Conservation (phyloP, 2,329 filamentous ascomycete genomes). For the Cladobotryum protrusum region DNA sequence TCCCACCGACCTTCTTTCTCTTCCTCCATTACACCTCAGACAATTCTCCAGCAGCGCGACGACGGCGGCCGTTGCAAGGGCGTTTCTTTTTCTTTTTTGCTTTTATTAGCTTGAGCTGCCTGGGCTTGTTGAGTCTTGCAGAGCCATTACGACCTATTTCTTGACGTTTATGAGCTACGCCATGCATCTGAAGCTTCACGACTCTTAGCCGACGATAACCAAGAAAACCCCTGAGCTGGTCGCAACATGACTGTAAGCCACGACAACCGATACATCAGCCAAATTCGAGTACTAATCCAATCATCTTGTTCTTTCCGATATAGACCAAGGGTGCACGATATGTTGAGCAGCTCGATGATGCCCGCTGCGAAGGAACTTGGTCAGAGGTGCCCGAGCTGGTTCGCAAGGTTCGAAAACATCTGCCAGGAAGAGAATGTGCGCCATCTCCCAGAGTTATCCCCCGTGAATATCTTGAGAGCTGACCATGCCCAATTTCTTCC, state of each 20-base stretch:
- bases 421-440: slow-evolving; percentile 77
- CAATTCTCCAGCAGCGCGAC: too few relatives aligned
- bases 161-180: slow-evolving; percentile 2
- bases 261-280: neutral
- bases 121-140: too few relatives aligned
- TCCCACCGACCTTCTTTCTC: too few relatives aligned
- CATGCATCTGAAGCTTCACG: slow-evolving; percentile 18
- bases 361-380: slow-evolving; percentile 86
- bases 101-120: too few relatives aligned
- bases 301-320: neutral
- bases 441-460: slow-evolving; percentile 15
- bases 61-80: too few relatives aligned
- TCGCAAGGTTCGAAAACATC: slow-evolving; percentile 92
- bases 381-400: slow-evolving; percentile 78
- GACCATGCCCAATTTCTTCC: neutral
- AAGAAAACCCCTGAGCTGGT: slow-evolving; percentile 19
- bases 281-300: slow-evolving; percentile 14
- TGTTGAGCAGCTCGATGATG: slow-evolving; percentile 73
- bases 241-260: slow-evolving; percentile 32
- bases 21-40: too few relatives aligned
- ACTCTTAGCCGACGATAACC: slow-evolving; percentile 14
- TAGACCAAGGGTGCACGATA: slow-evolving; percentile 75
- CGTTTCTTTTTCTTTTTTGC: too few relatives aligned
- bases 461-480: slow-evolving; percentile 3
- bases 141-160: too few relatives aligned